Base-by-base conservation (phyloP, 371 early-diverging fungal species). In the Rhizopus stolonifer region DNA sequence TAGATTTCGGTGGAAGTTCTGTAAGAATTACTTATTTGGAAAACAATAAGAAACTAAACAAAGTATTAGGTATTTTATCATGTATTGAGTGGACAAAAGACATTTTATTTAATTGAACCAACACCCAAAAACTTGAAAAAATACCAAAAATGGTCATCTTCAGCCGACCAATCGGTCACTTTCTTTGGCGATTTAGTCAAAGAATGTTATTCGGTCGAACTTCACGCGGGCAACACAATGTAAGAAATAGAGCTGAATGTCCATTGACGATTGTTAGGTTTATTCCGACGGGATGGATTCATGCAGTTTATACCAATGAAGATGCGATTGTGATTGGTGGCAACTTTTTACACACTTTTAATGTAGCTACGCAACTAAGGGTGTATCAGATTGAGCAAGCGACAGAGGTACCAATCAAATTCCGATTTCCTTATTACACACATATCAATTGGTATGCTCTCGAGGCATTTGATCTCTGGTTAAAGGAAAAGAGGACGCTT, bases 201-300 rank as follows among this genome's bases (percentile, higher is more conserved):
- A 44, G 81, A 82, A 32, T 89, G 90, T 36, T 73, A 77, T 46
- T 76, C 80, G 36, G 85, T 91, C 3, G 67, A 80, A n/a, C 58
- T 93, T 0, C 50, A 72, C 8, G 83, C 90, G 6, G 91, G 91
- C 18, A 87, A 89, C 52, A 91, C 92, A 22, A 81, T 87, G 87
- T 88, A 82, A 72, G 77, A 26, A 24, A 11, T 4, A 32, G 21
- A 11, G 22, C 24, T 8, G 14, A 33, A 18, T 8, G 4, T 11
- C 15, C 3, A 46, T 1, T 38, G 10, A 43, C 15, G 21, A 5
- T 1, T 4, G 33, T 47, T 24, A 87, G 93, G 79, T 81, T 94
- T 29, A 94, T 96, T 49, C 96, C 96, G 6, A 82, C 91, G 14
- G 96, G 95, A 17, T 96, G 96, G 96, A 95, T 96, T 49, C 95